A percentile compares a stretch with the other conserved stretches of the same genome.
These are phyloP conservation scores for Fusarium sp. DNA, from an alignment of 2,329 filamentous ascomycete species.

Conservation along the genomic window DNA sequence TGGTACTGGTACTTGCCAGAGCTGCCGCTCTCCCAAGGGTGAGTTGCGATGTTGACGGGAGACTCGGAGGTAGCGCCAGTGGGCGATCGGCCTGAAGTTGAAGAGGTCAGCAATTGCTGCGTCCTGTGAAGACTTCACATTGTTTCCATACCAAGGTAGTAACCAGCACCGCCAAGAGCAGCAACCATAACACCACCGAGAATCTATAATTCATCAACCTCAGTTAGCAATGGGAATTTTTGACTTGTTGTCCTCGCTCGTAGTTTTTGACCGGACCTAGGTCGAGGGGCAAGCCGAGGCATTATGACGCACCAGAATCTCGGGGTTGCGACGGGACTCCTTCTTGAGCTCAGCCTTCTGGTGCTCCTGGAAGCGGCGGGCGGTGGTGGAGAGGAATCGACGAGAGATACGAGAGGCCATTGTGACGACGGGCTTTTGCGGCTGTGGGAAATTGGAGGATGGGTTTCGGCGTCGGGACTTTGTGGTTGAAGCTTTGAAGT, in stretches of 20 bases:
- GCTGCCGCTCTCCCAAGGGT: slow-evolving; percentile 87
- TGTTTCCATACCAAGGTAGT: slow-evolving; percentile 77
- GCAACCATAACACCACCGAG: slow-evolving; percentile 91
- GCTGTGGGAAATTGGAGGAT: slow-evolving; percentile 30
- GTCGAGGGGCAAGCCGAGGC: slow-evolving; percentile 33
- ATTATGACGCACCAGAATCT: slow-evolving; percentile 59
- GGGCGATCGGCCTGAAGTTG: slow-evolving; percentile 76
- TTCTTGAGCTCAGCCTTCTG: slow-evolving; percentile 63
- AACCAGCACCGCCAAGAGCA: slow-evolving; percentile 88
- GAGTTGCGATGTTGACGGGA: slow-evolving; percentile 79
- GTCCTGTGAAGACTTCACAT: slow-evolving; percentile 3
- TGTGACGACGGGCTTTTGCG: slow-evolving; percentile 46
- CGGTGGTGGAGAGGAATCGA: slow-evolving; percentile 66
- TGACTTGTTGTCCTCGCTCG: neutral
- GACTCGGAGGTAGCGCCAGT: slow-evolving; percentile 87
- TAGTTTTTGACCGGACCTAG: slow-evolving; percentile 17
- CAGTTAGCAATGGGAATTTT: slow-evolving; percentile 30
- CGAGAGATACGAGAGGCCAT: slow-evolving; percentile 70
- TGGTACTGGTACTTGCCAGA: slow-evolving; percentile 80
- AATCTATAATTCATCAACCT: slow-evolving; percentile 67
- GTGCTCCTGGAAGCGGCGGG: slow-evolving; percentile 62
- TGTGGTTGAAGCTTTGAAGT: slow-evolving; percentile 44
- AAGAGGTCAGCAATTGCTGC: slow-evolving; percentile 40
- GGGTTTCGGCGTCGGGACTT: slow-evolving; percentile 34
- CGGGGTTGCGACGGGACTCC: slow-evolving; percentile 67